phyloP scores from a whole-genome alignment of 768 basidiomycete species.

The Xanthoconium stramineum region DNA sequence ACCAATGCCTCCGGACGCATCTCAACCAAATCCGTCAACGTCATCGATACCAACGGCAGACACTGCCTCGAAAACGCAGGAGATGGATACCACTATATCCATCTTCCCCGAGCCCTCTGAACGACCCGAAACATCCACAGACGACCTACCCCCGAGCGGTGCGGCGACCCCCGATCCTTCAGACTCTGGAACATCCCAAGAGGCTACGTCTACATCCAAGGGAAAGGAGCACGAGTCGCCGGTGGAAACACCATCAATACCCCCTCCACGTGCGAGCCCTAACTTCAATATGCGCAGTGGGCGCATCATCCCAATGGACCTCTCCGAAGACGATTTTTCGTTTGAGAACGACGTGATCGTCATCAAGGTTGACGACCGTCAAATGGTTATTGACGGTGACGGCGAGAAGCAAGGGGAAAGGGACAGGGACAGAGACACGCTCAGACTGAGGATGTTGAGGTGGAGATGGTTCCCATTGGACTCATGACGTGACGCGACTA shows the following conservation, averaged over 20 bases:
- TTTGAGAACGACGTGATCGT: conserved; percentile 22
- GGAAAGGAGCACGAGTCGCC: conserved; percentile 1
- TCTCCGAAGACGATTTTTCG: conserved; percentile 19
- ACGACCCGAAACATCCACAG: neutral
- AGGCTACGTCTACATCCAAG: neutral
- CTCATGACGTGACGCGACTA: conserved; percentile 1
- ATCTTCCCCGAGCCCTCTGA: neutral
- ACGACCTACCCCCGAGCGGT: neutral
- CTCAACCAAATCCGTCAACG: neutral
- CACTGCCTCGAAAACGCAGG: conserved; percentile 3
- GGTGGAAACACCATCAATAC: neutral
- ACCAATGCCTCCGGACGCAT: neutral
- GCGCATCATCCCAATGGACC: conserved; percentile 16
- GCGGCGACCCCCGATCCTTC: neutral
- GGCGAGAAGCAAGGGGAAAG: neutral
- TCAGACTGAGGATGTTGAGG: conserved; percentile 26
- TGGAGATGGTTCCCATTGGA: conserved; percentile 26
- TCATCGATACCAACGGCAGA: neutral
- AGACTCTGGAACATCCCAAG: neutral
- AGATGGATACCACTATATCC: neutral
- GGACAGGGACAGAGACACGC: neutral
- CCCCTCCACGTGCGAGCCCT: neutral
- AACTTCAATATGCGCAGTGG: conserved; percentile 9
- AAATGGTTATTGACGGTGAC: conserved; percentile 8
- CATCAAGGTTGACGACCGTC: too few species aligned